Percentiles rank a stretch among this genome's conserved stretches.
Evolutionary conservation across 768 basidiomycete genomes (phyloP).

Genomic region (Auricularia auricula-judae): DNA sequence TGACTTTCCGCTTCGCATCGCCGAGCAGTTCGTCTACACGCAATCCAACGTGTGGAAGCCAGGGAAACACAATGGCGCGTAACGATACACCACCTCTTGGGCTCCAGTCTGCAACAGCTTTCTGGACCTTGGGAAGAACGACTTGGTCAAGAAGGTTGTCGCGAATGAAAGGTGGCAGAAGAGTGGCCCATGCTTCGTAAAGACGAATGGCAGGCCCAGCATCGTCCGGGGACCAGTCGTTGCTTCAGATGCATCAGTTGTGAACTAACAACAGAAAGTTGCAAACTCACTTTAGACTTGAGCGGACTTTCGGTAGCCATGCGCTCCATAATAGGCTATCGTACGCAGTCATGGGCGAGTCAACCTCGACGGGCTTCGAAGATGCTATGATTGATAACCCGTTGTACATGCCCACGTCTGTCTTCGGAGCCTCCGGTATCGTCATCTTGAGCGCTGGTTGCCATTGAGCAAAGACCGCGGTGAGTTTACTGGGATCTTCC

Average conservation of each 20-base stretch:
- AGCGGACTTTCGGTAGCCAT: constrained; percentile 93
- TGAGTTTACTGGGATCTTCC: constrained; percentile 57
- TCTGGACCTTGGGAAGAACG: constrained; percentile 83
- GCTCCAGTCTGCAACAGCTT: constrained; percentile 78
- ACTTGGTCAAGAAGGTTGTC: constrained; percentile 96
- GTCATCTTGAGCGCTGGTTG: constrained; percentile 53
- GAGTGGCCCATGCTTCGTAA: constrained; percentile 79
- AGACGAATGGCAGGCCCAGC: constrained; percentile 69
- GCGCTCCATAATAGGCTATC: constrained; percentile 90
- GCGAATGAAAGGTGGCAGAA: constrained; percentile 81
- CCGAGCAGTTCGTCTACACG: constrained; percentile 76
- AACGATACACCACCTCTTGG: constrained; percentile 48
- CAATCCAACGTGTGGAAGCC: constrained; percentile 82
- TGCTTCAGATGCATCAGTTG: constrained; percentile 25
- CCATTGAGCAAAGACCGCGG: constrained; percentile 50
- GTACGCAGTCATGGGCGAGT: constrained; percentile 82
- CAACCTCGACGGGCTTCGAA: constrained; percentile 27
- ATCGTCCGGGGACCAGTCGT: constrained; percentile 76
- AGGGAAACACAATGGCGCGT: constrained; percentile 83
- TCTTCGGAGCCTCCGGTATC: constrained; percentile 26
- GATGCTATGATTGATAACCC: constrained; percentile 20
- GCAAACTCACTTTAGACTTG: constrained; percentile 58
- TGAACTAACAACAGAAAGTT: too few species aligned
- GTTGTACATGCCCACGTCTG: constrained; percentile 49
- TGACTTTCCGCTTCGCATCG: constrained; percentile 79